These are phyloP conservation scores for Fallopia convolvulus DNA, from an alignment of 148 eudicot genomes.

Conservation along the genomic window DNA sequence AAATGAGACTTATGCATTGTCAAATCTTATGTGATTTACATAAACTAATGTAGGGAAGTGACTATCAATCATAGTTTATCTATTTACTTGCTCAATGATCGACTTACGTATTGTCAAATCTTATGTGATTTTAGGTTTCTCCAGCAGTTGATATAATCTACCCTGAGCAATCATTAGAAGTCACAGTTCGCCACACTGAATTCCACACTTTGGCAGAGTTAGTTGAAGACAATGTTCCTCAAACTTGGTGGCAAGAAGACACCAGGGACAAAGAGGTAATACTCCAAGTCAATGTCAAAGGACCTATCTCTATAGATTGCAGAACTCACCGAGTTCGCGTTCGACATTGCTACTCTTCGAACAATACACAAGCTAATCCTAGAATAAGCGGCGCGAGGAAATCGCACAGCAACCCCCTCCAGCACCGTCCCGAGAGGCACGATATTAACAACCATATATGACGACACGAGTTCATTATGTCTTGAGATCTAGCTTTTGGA, in stretches of 20 bases:
- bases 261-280: constrained; percentile 66
- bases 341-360: constrained; percentile 52
- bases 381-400: constrained; percentile 39
- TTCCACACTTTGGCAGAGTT: constrained; percentile 50
- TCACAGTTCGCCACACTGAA: constrained; percentile 63
- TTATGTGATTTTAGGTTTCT: constrained; percentile 38
- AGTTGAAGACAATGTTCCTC: constrained; percentile 54
- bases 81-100: background rate
- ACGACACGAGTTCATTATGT: background rate
- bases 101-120: background rate
- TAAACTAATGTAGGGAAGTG: too few species aligned
- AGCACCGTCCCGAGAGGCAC: constrained; percentile 19
- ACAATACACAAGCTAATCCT: constrained; percentile 31
- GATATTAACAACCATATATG: background rate
- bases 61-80: too few species aligned
- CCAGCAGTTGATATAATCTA: constrained; percentile 70
- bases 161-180: constrained; percentile 60
- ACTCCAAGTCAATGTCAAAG: constrained; percentile 40
- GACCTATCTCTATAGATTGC: constrained; percentile 37
- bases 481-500: background rate
- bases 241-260: constrained; percentile 90
- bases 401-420: constrained; percentile 23
- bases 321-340: constrained; percentile 43
- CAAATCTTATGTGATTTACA: too few species aligned
- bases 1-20: background rate